Base-by-base conservation (phyloP, 768 basidiomycete species). In the Lactarius evosmus region DNA sequence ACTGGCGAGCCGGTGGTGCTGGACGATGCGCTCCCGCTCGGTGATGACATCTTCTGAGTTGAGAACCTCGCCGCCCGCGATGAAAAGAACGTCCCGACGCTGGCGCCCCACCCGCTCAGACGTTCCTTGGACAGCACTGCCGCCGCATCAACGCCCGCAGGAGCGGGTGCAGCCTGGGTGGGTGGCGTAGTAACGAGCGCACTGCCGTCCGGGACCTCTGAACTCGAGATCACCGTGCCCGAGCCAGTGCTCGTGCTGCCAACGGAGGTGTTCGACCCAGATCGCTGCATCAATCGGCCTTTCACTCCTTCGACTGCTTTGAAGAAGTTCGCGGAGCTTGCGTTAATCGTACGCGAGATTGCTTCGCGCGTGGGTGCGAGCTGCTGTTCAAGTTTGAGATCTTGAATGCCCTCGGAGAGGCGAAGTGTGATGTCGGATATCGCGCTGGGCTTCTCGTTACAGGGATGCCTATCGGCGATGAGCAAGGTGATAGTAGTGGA, bases 291-390 rank as follows among this genome's bases (percentile, higher is more conserved):
- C 87, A 89, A 91, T 38, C 90, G 80, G 33, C 84, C 93, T 40
- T 86, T 82, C 12, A 96, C 91, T 41, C 93, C 93, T 71, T 95
- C 93, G 7, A 97, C 87, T 0, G 94, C 94, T 69, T 89, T 93
- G 77, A 95, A 87, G 68, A 97, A 86, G 67, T 83, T 87, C 17
- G 88, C 82, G 3, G 93, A 91, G 29, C 93, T 88, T 7, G 79
- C 83, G 0, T 80, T 82, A 53, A 95, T 69, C 0, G 93, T 94
- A 34, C 87, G 82, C 8, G 87, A 83, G 49, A 97, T 85, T 2
- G 90, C 97, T 74, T 98, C 95, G 8, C 93, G 84, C 0, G 95
- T 89, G 2, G 96, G 94, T 5, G 88, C 94, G n/a, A 97, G 83
- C 69, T 95, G 93, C 74, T 97, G 90, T 34, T 97, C 92, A 4